Evolutionary conservation across 2,329 filamentous ascomycete species (phyloP).

Genomic region (Exophiala xenobiotica): DNA sequence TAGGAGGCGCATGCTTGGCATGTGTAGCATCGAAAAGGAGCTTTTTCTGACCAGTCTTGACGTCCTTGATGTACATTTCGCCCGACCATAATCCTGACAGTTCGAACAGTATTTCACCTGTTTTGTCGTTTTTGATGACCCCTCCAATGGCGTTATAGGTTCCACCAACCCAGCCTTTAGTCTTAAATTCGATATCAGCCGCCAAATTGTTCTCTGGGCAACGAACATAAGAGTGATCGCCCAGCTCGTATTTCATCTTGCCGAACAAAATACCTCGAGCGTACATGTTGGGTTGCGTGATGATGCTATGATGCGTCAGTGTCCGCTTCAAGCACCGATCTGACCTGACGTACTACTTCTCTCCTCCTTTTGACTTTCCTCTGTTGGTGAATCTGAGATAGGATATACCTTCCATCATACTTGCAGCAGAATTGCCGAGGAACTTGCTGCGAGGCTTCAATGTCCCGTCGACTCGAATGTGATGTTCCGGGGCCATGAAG

Average conservation of each 20-base stretch:
- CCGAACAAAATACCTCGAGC: slow-evolving; percentile 94
- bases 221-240: slow-evolving; percentile 68
- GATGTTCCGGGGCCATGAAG: slow-evolving; percentile 90
- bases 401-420: slow-evolving; percentile 96
- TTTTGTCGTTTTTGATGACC: slow-evolving; percentile 81
- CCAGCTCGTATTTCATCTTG: slow-evolving; percentile 99
- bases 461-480: slow-evolving; percentile 93
- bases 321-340: background rate
- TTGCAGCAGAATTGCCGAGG: slow-evolving; percentile 93
- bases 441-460: slow-evolving; percentile 94
- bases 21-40: slow-evolving; percentile 83
- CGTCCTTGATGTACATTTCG: slow-evolving; percentile 88
- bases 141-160: slow-evolving; percentile 96
- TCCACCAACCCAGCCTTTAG: slow-evolving; percentile 93
- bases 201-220: slow-evolving; percentile 84
- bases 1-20: slow-evolving; percentile 72
- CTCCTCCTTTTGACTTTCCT: slow-evolving; percentile 65
- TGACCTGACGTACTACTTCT: slow-evolving; percentile 74
- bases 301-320: slow-evolving; percentile 57
- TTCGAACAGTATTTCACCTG: slow-evolving; percentile 84
- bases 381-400: slow-evolving; percentile 80
- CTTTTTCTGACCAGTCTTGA: slow-evolving; percentile 86
- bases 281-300: slow-evolving; percentile 99
- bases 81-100: slow-evolving; percentile 90
- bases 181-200: slow-evolving; percentile 97